Evolutionary conservation across 2,329 filamentous ascomycete species (phyloP), one percentile per base, ranked within the genome.

Genomic region (Alternaria gansuensis): DNA sequence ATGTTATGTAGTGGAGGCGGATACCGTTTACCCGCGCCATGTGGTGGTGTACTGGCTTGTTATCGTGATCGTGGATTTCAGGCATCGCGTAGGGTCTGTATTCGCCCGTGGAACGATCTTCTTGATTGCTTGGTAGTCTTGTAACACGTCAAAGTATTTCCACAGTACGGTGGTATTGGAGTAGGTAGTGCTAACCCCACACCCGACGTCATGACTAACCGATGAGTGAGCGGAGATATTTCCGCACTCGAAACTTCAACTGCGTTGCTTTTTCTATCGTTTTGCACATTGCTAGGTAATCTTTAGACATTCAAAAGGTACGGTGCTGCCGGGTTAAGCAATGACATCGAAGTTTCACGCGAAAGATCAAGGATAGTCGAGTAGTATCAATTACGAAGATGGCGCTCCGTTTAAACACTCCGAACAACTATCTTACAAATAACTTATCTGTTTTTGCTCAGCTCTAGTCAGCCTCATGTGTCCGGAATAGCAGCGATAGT

Each of bases 401-500:
- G 13, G 9, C 7, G 24, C 29, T 36, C 23, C 5, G 21, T 8
- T 11, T 4, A 21, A 33, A 2, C 21, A 9, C 6, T 10, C 11
- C 21, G 3, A 2, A 1, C 1, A 29, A 11, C 14, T 34, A 7
- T 28, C 1, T 29, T 21, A 28, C 5, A n/a, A 21, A 4, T 26
- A 17, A 17, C 17, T 4, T n/a, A 48, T 24, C 13, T 14, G 17
- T 29, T n/a, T 10, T 28, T 29, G 1, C 13, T 6, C 9, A 7
- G 14, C 8, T 3, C 3, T 8, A 5, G 10, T 21, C 2, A 13
- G 17, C 17, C 21, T 58, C 43, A 66, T 41, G 63, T 64, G 40
- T 73, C 69, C 4, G 68, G 71, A 41, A 72, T 72, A 2, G 70
- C 70, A 34, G 68, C 71, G 51, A 75, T 73, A 13, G 71, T 72